These are phyloP conservation scores for Arthrinium phaeospermum DNA, from an alignment of 2,329 filamentous ascomycete genomes.

Conservation along the genomic window DNA sequence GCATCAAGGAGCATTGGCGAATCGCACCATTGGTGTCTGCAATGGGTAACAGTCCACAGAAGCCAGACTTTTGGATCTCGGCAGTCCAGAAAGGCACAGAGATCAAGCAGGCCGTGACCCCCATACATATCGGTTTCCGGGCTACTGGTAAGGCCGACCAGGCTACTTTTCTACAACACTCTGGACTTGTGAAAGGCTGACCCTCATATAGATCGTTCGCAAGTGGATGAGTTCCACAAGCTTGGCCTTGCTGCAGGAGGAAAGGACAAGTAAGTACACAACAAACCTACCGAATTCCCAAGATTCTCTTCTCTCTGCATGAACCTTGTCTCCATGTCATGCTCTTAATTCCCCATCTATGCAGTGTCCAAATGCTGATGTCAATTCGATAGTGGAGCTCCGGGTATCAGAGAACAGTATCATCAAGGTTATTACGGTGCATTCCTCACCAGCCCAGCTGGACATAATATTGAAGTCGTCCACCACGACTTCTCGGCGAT, in stretches of 20 bases:
- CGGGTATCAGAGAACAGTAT: conserved; percentile 16
- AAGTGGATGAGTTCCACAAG: conserved; percentile 20
- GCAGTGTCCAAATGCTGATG: not conserved
- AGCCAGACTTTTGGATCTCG: conserved; percentile 7
- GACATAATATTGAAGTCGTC: conserved; percentile 17
- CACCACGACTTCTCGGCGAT: conserved; percentile 1
- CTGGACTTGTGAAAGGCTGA: not conserved
- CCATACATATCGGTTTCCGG: conserved; percentile 7
- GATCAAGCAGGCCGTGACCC: not conserved
- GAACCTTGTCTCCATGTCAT: too few species aligned
- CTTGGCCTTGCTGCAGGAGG: conserved; percentile 5
- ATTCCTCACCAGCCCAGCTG: conserved; percentile 17
- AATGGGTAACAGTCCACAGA: not conserved
- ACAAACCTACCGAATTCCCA: too few species aligned
- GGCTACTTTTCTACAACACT: not conserved
- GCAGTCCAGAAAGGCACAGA: not conserved
- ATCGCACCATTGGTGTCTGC: conserved; percentile 8
- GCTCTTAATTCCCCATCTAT: too few species aligned
- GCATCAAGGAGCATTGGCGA: conserved; percentile 12
- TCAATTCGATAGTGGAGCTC: not conserved
- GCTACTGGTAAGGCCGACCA: not conserved
- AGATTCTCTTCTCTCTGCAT: not conserved
- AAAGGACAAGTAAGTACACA: not conserved
- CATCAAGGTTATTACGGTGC: conserved; percentile 17
- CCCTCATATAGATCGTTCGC: not conserved